Conservation (phyloP, 148 eudicot genomes). For the Chenopodium berlandieri region DNA sequence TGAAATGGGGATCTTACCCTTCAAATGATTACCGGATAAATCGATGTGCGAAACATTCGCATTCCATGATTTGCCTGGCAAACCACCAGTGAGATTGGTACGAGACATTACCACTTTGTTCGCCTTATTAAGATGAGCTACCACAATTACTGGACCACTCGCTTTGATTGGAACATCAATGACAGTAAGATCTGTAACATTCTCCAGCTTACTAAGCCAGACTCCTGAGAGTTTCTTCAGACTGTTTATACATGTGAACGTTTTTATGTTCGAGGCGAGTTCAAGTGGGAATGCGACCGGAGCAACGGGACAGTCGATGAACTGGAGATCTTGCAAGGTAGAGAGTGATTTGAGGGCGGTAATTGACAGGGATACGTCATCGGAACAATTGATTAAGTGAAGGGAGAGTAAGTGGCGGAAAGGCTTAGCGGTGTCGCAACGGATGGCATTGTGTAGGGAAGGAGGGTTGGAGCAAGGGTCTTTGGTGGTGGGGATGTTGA, state of each 20-base stretch:
- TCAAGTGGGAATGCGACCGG: constrained; percentile 30
- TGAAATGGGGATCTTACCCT: constrained; percentile 54
- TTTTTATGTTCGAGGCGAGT: constrained; percentile 30
- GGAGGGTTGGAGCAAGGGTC: constrained; percentile 59
- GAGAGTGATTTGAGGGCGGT: constrained; percentile 69
- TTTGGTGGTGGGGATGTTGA: constrained; percentile 50
- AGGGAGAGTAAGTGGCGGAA: constrained; percentile 66
- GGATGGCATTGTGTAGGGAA: constrained; percentile 31
- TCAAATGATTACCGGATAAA: constrained; percentile 55
- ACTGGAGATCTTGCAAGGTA: constrained; percentile 42
- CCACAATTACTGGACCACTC: constrained; percentile 51
- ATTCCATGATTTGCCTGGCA: constrained; percentile 64
- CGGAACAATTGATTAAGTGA: constrained; percentile 58
- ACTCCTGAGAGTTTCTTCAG: constrained; percentile 33
- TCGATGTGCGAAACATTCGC: constrained; percentile 48
- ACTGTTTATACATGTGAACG: constrained; percentile 42
- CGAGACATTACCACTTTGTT: constrained; percentile 41
- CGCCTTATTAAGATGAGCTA: constrained; percentile 33
- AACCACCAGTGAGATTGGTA: constrained; percentile 54
- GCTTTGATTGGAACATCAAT: constrained; percentile 41
- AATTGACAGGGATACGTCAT: constrained; percentile 46
- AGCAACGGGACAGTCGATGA: constrained; percentile 51
- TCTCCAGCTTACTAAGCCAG: constrained; percentile 36
- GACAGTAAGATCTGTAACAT: constrained; percentile 48
- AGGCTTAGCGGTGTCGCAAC: constrained; percentile 58